Base-by-base conservation (phyloP, 495 filamentous ascomycete genomes). In the Podospora pseudoanserina region DNA sequence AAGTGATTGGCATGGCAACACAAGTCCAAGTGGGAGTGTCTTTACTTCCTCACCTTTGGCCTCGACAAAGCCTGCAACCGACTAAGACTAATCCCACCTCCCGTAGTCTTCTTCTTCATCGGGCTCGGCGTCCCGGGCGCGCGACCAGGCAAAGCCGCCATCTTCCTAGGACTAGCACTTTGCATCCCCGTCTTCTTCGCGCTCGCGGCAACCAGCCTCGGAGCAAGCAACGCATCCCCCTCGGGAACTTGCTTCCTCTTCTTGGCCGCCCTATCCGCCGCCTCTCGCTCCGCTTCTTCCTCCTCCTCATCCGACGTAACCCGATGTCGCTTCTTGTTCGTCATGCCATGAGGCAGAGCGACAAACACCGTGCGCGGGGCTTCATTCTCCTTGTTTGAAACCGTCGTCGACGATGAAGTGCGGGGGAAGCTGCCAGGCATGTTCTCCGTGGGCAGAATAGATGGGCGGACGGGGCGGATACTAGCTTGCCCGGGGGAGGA, bases 251-350 rank as follows among this genome's bases (percentile, higher is more conserved):
- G 70, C 60, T 76, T 78, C 60, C 79, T 79, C 74, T 86, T 86
- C 74, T 85, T 84, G 7, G 72, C 69, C 5, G 75, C 78, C 39
- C 81, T 79, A 64, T 79, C 75, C 15, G 68, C 70, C 7, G 71
- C 80, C 65, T 82, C 80, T 55, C 79, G 75, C 34, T 80, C 79
- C 16, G 71, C 72, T 32, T 82, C 79, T 32, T 84, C 80, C 39
- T 83, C 80, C 34, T 84, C 80, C 67, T 85, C 85, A 69, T 85
- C 83, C 30, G 76, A 79, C 61, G 73, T 80, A 30, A 80, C 82
- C 18, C 87, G 84, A 65, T 84, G 84, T 59, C 90, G 84, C 80
- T 92, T 92, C 82, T 93, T 92, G 79, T 90, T 92, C 3, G 78
- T 73, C 73, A 93, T 87, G 39, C 91, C 90, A 72, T 92, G 89